These are phyloP conservation scores for Croton setiger DNA, from an alignment of 441 rosid species.

Conservation along the genomic window DNA sequence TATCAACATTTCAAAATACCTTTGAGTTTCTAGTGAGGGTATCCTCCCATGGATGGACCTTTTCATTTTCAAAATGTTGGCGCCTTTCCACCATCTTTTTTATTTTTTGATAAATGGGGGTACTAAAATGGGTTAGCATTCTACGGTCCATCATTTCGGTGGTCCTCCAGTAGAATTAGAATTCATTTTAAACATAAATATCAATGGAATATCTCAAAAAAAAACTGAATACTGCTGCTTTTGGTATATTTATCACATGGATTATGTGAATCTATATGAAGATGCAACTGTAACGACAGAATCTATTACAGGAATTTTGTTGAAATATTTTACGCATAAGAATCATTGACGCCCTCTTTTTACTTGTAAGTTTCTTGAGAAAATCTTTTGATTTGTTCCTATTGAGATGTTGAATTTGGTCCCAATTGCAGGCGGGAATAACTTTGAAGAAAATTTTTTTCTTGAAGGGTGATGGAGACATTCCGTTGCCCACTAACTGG, in stretches of 20 bases:
- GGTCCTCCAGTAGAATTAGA: conserved; percentile 16
- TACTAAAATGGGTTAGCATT: conserved; percentile 7
- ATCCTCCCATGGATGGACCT: conserved; percentile 8
- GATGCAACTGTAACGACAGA: conserved; percentile 18
- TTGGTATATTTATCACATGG: conserved; percentile 13
- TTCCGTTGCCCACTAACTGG: conserved; percentile 55
- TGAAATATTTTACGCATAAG: conserved; percentile 14
- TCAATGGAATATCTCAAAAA: conserved; percentile 11
- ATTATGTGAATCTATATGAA: conserved; percentile 24
- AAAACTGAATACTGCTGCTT: conserved; percentile 22
- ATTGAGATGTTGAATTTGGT: conserved; percentile 31
- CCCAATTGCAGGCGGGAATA: conserved; percentile 56
- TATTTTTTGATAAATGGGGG: conserved; percentile 8
- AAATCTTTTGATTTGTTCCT: conserved; percentile 27
- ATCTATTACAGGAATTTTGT: conserved; percentile 18
- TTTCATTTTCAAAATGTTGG: conserved; percentile 3
- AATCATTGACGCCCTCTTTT: conserved; percentile 14
- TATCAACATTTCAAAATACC: conserved; percentile 4
- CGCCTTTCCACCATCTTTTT: conserved; percentile 12
- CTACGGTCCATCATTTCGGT: conserved; percentile 16
- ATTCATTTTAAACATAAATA: conserved; percentile 15
- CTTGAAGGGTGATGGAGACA: conserved; percentile 57
- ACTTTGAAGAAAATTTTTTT: conserved; percentile 37
- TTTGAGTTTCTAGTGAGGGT: conserved; percentile 20
- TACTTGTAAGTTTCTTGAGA: conserved; percentile 20